Evolutionary conservation across 2,329 filamentous ascomycete genomes (phyloP).

Genomic region (Fusarium kyushuense): DNA sequence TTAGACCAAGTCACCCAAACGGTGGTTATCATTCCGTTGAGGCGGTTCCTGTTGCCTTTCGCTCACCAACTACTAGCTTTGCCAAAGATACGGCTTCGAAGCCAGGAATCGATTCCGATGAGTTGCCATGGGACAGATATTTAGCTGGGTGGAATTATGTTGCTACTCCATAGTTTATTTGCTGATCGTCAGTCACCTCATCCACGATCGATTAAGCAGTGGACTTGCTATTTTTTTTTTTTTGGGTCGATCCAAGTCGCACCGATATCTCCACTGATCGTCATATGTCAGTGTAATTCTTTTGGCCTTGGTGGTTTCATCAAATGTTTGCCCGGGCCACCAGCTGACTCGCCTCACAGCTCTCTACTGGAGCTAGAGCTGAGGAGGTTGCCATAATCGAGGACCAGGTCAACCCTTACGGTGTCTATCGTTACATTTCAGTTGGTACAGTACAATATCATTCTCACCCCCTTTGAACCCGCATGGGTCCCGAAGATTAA

Average conservation of each 20-base stretch:
- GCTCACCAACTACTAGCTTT: background rate
- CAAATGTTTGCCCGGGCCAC: background rate
- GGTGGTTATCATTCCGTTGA: constrained; percentile 20
- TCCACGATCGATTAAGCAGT: constrained; percentile 32
- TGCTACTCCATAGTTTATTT: background rate
- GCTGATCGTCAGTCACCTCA: constrained; percentile 34
- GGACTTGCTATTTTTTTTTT: constrained; percentile 1
- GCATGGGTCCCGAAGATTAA: constrained; percentile 9
- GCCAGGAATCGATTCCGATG: constrained; percentile 1
- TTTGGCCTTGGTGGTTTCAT: constrained; percentile 18
- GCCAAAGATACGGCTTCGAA: background rate
- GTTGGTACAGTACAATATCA: constrained; percentile 13
- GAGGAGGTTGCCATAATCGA: background rate
- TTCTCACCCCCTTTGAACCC: background rate
- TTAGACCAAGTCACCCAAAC: constrained; percentile 15
- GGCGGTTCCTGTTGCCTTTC: background rate
- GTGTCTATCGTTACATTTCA: constrained; percentile 21
- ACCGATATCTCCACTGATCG: constrained; percentile 30
- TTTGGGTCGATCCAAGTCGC: constrained; percentile 13
- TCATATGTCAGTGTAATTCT: constrained; percentile 14
- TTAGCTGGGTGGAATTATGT: background rate
- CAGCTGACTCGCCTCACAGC: constrained; percentile 28
- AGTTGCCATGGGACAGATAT: background rate
- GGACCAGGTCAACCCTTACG: background rate
- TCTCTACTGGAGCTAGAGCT: background rate